Conservation (phyloP, 805 yeast species). For the Candida parachauliodes region DNA sequence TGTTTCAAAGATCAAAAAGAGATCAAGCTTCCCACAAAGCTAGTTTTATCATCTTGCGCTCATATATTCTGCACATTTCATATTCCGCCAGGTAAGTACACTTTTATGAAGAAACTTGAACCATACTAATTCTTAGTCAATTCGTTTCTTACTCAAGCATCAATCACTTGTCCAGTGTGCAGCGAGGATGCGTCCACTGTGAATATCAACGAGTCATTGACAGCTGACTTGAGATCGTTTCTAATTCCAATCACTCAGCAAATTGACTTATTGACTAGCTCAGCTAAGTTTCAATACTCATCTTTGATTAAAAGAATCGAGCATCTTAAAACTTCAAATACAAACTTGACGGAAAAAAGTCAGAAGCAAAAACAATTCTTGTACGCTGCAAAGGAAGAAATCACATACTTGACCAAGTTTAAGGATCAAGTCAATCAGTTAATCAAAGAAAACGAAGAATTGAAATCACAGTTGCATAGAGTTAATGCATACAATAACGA, state of each 20-base stretch:
- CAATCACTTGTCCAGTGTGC: constrained; percentile 8
- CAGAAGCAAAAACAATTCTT: constrained; percentile 9
- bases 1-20: constrained; percentile 7
- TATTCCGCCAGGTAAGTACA: constrained; percentile 7
- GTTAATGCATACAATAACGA: neutral
- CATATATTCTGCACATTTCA: constrained; percentile 9
- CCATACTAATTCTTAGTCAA: neutral
- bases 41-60: constrained; percentile 10
- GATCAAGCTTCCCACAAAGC: neutral
- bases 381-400: constrained; percentile 10
- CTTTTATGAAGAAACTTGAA: neutral
- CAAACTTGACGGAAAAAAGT: constrained; percentile 7
- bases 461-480: constrained; percentile 2
- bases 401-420: constrained; percentile 6
- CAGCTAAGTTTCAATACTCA: constrained; percentile 8
- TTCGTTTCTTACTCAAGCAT: neutral
- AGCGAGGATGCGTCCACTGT: constrained; percentile 4
- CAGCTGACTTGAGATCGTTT: constrained; percentile 4
- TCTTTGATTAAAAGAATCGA: constrained; percentile 7
- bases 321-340: neutral
- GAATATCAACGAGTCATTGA: constrained; percentile 2
- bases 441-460: neutral
- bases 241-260: constrained; percentile 7
- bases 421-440: constrained; percentile 5
- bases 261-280: constrained; percentile 6